Base-by-base conservation (phyloP, 2,329 filamentous ascomycete genomes). In the Sarocladium oryzae region DNA sequence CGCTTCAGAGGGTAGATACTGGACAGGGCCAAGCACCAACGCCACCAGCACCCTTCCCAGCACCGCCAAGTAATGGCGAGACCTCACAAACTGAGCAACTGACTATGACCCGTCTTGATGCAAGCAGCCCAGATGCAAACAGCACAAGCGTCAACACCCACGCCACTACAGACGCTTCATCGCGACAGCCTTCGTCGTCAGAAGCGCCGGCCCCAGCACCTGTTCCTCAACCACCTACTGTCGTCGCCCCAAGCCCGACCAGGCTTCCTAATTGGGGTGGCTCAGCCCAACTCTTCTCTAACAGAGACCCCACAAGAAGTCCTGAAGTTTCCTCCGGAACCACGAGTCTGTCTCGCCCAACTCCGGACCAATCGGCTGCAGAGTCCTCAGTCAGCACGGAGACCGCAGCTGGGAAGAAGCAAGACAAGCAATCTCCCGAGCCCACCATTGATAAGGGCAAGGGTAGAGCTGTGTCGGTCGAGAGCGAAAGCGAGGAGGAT, bases 1-100 rank as follows among this genome's bases (percentile, higher is more conserved):
- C 83, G 21, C 69, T 86, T 2, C 76, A 84, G 56, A 73, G 79
- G 21, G 57, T 79, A 8, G 75, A 78, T 49, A 70, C 66, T n/a
- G 60, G 57, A 3, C 59, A 62, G 13, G 63, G 41, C 16, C 60
- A 48, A 15, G 28, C 58, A 54, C 57, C 59, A 35, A 50, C 56
- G 24, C 21, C 50, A 11, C 56, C 59, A 9, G 60, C 60, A 49
- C 54, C 60, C 10, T 55, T 54, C 10, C 58, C 58, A 23, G 54
- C 57, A 13, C 46, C 56, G 7, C 40, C 43, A 21, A 5, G 26
- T n/a, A 32, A 33, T 18, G 52, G 36, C 10, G 58, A 64, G 16
- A 51, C 35, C 11, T 48, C 52, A 9, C 56, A 32, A 28, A 28
- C 54, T 23, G 51, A 52, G 20, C 53, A 51, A 15, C 51, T 54